Conservation (phyloP, 1,284 basidiomycete genomes). For the Trichosporon faecale region DNA sequence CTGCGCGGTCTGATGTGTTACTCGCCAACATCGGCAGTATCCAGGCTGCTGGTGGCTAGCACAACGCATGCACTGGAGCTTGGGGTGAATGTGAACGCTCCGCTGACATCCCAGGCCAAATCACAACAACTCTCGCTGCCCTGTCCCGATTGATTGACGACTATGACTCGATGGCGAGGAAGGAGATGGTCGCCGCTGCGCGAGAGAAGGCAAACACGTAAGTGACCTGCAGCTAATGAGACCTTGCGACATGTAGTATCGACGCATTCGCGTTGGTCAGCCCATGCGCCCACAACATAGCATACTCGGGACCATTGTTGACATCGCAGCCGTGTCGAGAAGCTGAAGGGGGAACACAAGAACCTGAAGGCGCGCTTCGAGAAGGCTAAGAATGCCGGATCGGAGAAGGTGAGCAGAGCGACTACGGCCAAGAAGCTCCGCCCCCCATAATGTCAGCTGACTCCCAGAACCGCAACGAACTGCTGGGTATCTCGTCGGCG, state of each 20-base stretch:
- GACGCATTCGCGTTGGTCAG: no score
- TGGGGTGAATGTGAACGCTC: background rate
- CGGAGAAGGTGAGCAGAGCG: conserved; percentile 36
- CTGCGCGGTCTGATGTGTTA: background rate
- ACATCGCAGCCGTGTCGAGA: conserved; percentile 49
- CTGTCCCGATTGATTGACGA: conserved; percentile 90
- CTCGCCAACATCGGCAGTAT: background rate
- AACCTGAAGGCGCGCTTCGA: conserved; percentile 54
- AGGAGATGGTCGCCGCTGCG: conserved; percentile 89
- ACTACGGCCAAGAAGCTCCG: no score
- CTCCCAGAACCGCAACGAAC: conserved; percentile 5
- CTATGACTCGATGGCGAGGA: conserved; percentile 90
- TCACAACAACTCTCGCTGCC: conserved; percentile 86
- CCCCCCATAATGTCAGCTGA: background rate
- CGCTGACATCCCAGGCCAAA: conserved; percentile 67
- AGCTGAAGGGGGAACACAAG: conserved; percentile 53
- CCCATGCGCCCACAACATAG: no score
- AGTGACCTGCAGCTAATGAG: conserved; percentile 30
- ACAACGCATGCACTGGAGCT: no score
- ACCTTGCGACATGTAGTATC: background rate
- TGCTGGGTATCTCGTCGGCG: conserved; percentile 31
- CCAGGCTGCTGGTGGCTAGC: no score
- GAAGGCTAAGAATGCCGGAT: conserved; percentile 48
- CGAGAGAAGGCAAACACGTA: conserved; percentile 90
- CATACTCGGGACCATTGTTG: background rate